phyloP scores from a whole-genome alignment of 805 yeast genomes.

The Jamesozyma lodderae region DNA sequence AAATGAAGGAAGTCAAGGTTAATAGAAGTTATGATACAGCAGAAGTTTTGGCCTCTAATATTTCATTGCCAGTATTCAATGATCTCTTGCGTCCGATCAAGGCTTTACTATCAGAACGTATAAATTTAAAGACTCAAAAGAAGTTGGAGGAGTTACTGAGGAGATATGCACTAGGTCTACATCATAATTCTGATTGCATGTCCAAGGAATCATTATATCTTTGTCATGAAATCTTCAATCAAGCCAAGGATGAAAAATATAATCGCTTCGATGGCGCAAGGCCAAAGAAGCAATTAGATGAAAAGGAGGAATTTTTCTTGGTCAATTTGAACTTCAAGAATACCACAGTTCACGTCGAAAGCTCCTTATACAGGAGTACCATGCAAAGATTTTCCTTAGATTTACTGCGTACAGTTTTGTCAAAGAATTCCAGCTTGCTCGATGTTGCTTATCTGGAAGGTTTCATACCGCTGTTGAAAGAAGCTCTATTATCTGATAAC shows the following conservation, averaged over 20 bases:
- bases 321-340: constrained; percentile 63
- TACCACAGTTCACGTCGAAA: constrained; percentile 44
- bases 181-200: constrained; percentile 53
- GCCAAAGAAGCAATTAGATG: constrained; percentile 27
- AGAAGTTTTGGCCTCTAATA: constrained; percentile 60
- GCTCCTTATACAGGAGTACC: constrained; percentile 46
- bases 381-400: constrained; percentile 74
- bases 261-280: constrained; percentile 2
- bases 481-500: constrained; percentile 51
- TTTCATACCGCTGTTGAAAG: constrained; percentile 64
- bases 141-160: constrained; percentile 72
- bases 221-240: constrained; percentile 63
- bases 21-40: constrained; percentile 84
- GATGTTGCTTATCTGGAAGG: constrained; percentile 55
- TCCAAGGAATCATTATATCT: constrained; percentile 53
- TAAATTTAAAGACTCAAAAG: constrained; percentile 58
- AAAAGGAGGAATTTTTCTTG: constrained; percentile 56
- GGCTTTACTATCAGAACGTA: constrained; percentile 49
- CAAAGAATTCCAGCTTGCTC: constrained; percentile 51
- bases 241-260: constrained; percentile 41
- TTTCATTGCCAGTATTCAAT: constrained; percentile 49
- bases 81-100: constrained; percentile 61
- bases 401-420: constrained; percentile 58
- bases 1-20: constrained; percentile 83
- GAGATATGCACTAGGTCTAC: constrained; percentile 70